Evolutionary conservation across 768 basidiomycete genomes (phyloP).

Genomic region (Lactifluus piperatus): DNA sequence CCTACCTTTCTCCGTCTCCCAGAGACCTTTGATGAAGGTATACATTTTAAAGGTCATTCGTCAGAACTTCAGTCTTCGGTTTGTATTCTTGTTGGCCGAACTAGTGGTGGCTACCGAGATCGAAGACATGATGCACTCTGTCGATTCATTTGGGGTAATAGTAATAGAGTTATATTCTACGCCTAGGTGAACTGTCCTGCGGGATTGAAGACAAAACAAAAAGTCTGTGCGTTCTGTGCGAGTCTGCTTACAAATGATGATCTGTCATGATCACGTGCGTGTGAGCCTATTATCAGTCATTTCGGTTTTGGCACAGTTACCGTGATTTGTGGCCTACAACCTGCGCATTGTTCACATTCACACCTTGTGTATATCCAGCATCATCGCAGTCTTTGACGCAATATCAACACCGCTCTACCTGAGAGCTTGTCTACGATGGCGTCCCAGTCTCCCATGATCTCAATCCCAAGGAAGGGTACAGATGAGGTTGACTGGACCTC

Average conservation of each 20-base stretch:
- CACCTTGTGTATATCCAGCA: not conserved
- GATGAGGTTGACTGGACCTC: slow-evolving; percentile 95
- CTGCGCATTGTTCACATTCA: not conserved
- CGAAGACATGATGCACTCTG: not conserved
- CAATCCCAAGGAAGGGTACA: slow-evolving; percentile 90
- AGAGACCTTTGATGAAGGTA: no score
- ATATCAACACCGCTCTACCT: not conserved
- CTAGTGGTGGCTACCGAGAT: not conserved
- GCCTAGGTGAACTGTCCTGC: not conserved
- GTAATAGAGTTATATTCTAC: not conserved
- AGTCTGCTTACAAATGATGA: no score
- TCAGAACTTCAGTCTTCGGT: no score
- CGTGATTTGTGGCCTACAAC: not conserved
- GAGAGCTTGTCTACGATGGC: slow-evolving; percentile 38
- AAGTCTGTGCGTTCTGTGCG: no score
- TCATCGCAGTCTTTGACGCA: not conserved
- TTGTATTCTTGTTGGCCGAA: no score
- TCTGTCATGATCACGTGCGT: no score
- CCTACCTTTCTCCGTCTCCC: no score
- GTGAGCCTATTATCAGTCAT: no score
- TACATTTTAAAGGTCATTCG: not conserved
- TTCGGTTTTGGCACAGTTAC: no score
- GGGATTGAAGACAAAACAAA: no score
- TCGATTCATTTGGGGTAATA: not conserved
- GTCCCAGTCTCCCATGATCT: slow-evolving; percentile 79